Evolutionary conservation across 202 grass and related monocot genomes (phyloP).

Genomic region (Sporobolus alterniflorus): DNA sequence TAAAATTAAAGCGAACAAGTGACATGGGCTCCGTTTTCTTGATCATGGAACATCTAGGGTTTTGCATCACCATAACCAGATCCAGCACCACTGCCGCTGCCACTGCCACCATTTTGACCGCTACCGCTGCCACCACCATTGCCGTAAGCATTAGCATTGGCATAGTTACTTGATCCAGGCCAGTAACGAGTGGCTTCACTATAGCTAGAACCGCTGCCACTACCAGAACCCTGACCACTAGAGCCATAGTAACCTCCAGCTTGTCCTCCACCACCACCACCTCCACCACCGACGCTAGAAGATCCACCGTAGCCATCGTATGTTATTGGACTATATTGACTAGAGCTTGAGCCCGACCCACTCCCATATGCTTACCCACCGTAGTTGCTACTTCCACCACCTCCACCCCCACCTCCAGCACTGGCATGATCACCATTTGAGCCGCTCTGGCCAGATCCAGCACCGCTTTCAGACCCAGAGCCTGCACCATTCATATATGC

Average conservation of each 20-base stretch:
- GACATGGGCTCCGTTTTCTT: neutral
- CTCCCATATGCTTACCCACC: conserved; percentile 8
- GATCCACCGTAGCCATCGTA: neutral
- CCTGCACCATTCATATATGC: too few species aligned
- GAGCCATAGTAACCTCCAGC: neutral
- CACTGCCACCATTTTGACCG: neutral
- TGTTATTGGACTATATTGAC: neutral
- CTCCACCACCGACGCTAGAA: conserved; percentile 8
- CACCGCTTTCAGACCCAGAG: neutral
- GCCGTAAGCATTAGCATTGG: neutral
- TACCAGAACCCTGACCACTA: neutral
- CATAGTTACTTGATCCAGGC: neutral
- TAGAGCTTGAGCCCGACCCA: conserved; percentile 3
- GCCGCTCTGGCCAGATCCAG: neutral
- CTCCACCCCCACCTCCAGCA: conserved; percentile 7
- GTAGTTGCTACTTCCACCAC: neutral
- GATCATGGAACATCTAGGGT: neutral
- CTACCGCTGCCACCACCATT: neutral
- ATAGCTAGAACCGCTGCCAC: neutral
- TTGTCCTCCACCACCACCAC: neutral
- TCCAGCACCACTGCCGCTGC: neutral
- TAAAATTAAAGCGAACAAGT: too few species aligned
- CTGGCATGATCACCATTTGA: neutral
- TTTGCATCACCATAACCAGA: neutral
- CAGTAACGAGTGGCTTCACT: neutral